Evolutionary conservation across 768 basidiomycete species (phyloP).

Genomic region (Tremella mesenterica): DNA sequence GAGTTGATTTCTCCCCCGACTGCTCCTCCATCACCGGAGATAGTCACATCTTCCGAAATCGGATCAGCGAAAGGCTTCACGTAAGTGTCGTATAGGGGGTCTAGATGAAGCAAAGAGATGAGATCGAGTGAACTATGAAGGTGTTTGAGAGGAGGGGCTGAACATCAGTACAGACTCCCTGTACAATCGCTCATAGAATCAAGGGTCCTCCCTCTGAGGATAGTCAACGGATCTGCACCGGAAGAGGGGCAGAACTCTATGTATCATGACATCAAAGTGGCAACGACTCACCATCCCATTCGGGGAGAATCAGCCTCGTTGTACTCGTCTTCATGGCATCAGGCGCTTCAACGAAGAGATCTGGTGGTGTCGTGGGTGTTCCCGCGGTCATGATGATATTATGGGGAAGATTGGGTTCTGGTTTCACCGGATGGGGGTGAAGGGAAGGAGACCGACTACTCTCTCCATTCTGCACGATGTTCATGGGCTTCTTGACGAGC

Average conservation of each 20-base stretch:
- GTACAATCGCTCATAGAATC: too few relatives aligned
- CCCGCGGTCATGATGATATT: not conserved
- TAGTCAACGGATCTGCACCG: too few relatives aligned
- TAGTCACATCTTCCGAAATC: too few relatives aligned
- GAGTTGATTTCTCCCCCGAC: not conserved
- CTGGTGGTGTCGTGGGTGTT: too few relatives aligned
- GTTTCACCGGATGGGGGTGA: not conserved
- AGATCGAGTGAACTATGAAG: slow-evolving; percentile 28
- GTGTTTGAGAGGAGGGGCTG: slow-evolving; percentile 18
- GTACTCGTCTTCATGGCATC: slow-evolving; percentile 2
- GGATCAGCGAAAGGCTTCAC: slow-evolving; percentile 27
- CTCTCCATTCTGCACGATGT: slow-evolving; percentile 25
- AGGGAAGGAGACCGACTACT: slow-evolving; percentile 16
- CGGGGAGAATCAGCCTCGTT: slow-evolving; percentile 19
- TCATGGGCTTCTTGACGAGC: slow-evolving; percentile 10
- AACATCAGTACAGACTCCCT: not conserved
- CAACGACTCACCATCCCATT: slow-evolving; percentile 31
- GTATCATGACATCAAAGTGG: not conserved
- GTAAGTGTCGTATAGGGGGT: slow-evolving; percentile 27
- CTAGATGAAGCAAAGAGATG: slow-evolving; percentile 31
- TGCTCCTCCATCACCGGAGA: not conserved
- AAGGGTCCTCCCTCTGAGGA: too few relatives aligned
- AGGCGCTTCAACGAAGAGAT: too few relatives aligned
- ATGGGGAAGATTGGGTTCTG: not conserved
- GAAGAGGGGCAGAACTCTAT: too few relatives aligned